A percentile compares a stretch with the other conserved stretches of the same genome.
phyloP scores from a whole-genome alignment of 805 yeast genomes.

The Myxozyma sirexii region DNA sequence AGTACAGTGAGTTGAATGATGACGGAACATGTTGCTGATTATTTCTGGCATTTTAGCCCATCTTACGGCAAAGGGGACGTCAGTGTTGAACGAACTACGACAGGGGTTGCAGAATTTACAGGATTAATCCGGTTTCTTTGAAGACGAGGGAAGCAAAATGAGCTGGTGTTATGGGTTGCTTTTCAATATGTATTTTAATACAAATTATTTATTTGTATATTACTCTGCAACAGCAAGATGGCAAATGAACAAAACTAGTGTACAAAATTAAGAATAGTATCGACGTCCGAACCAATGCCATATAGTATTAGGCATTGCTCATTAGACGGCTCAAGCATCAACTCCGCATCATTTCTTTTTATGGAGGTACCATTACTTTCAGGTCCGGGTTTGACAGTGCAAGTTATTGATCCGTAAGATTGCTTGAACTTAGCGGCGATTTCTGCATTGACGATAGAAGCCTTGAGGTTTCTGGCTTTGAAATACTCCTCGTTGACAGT shows the following conservation, averaged over 20 bases:
- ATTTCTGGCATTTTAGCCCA: constrained; percentile 7
- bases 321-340: not conserved
- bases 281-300: not conserved
- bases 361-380: not conserved
- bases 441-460: not conserved
- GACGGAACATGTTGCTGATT: not conserved
- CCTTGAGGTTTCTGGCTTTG: not conserved
- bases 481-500: not conserved
- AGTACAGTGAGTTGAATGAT: not conserved
- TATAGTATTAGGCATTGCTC: not conserved
- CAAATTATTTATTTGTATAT: too few species aligned
- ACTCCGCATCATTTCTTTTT: not conserved
- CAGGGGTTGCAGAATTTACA: constrained; percentile 25
- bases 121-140: not conserved
- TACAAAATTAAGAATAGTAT: not conserved
- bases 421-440: not conserved
- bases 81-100: constrained; percentile 25
- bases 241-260: too few species aligned
- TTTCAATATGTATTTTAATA: too few species aligned
- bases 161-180: too few species aligned
- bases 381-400: not conserved
- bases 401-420: not conserved
- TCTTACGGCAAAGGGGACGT: constrained; percentile 27
- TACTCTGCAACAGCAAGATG: too few species aligned
- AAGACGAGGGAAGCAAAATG: not conserved